Base-by-base conservation (phyloP, 768 basidiomycete species). In the Tylopilus sp. region DNA sequence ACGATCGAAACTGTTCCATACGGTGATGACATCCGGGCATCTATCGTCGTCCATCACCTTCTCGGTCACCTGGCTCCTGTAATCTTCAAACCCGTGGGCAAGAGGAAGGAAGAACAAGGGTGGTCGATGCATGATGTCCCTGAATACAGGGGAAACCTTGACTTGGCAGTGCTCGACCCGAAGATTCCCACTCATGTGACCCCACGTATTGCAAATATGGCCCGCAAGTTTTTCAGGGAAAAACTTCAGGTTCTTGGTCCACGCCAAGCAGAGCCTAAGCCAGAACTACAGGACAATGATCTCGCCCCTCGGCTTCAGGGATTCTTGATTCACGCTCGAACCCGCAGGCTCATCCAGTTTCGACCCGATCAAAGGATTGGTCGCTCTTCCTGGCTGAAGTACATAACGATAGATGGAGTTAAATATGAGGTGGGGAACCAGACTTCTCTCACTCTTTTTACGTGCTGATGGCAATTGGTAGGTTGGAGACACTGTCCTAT, bases 161-260 rank as follows among this genome's bases (percentile, higher is more conserved):
- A 90, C 59, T 57, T 79, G 5, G 77, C 75, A 2, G 80, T 86
- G 2, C 72, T 89, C 17, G 79, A 82, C 56, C 76, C 78, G 28
- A 81, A 82, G 57, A 77, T 67, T 17, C 68, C 72, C 6, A 88
- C 86, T 0, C 79, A 80, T 43, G 85, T 90, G 9, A 89, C 87
- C 1, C 81, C 82, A 0, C 71, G 74, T 19, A 82, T 90, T 40
- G 76, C 75, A 6, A 60, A 68, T 10, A 66, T 89, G 9, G 80
- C 85, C 0, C 29, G 63, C 9, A 76, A 77, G 0, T 73, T 79
- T 1, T 83, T 88, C 46, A 74, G 72, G 21, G 87, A 87, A 54
- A 67, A 70, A 2, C 65, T 89, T 5, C 53, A 68, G 8, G 78
- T 88, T 1, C 67, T 88, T 10, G 88, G 81, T 4, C 70, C 76